Base-by-base conservation (phyloP, 2,329 filamentous ascomycete species). In the Beauveria sp. region DNA sequence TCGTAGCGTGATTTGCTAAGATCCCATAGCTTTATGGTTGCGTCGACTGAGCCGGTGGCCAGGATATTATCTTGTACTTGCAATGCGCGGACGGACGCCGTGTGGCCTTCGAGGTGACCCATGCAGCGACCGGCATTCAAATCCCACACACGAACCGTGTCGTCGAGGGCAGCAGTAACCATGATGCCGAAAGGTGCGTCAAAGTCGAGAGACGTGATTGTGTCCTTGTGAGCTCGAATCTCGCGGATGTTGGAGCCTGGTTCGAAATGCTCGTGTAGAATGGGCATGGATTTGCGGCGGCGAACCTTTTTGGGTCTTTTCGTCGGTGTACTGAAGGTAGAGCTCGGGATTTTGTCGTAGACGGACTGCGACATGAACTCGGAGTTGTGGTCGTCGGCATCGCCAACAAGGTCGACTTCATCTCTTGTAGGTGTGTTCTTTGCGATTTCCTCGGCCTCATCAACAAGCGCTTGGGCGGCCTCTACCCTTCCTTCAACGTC, bases 311-410 rank as follows among this genome's bases (percentile, higher is more conserved):
- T 80, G 18, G 75, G 66, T 69, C 79, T 81, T 53, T 71, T 70
- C 8, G 80, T 71, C 1, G 82, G 78, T 2, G 81, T 79, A 67
- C 75, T 80, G 24, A 72, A 72, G 30, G 76, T 70, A 10, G 83
- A 78, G 10, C 77, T 75, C 1, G 92, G 91, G 9, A 99, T 78
- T 75, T 97, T 97, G 67, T 96, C 90, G 73, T 97, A 99, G 67
- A 99, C 91, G 14, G 92, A 97, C 73, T 97, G 91, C 3, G 94
- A 97, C 94, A 97, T 97, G 78, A 97, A 99, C 1, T 80, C 82
- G 26, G 70, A 65, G 37, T 75, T 73, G 46, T 80, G 75, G 41
- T 81, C 77, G 55, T 80, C 78, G 62, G 78, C 75, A 64, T 80
- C 80, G 41, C 78, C 77, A 26, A 79, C 78, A 8, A 80, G 70